These are phyloP conservation scores for Rhizophagus sp. DNA, from an alignment of 192 early-diverging fungal genomes.

Conservation along the genomic window DNA sequence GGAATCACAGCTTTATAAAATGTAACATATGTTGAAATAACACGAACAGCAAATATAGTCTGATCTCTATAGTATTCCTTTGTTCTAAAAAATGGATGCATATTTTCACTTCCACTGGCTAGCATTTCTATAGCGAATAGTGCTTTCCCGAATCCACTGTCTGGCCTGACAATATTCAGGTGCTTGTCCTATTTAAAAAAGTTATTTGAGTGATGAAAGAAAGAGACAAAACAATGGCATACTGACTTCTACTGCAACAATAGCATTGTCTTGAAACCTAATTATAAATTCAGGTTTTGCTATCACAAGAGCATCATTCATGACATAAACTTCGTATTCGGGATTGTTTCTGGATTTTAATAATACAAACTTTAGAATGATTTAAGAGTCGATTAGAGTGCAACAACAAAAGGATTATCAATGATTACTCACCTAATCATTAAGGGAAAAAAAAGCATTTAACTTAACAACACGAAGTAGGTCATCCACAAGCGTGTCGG, in stretches of 20 bases:
- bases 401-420: too few relatives aligned
- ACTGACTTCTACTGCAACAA: not conserved
- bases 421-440: too few relatives aligned
- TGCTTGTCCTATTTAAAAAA: not conserved
- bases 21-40: not conserved
- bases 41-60: too few relatives aligned
- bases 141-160: not conserved
- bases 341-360: not conserved
- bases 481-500: conserved; percentile 12
- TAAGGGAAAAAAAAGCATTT: not conserved
- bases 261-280: not conserved
- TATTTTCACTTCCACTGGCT: not conserved
- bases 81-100: too few relatives aligned
- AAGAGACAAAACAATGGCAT: not conserved
- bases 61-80: too few relatives aligned
- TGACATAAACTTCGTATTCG: not conserved
- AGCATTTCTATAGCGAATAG: not conserved
- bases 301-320: not conserved
- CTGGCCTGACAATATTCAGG: not conserved
- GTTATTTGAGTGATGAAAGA: not conserved
- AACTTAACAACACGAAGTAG: not conserved
- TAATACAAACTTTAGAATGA: conserved; percentile 1
- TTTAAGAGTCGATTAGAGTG: too few relatives aligned
- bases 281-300: not conserved
- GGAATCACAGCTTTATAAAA: too few relatives aligned